Evolutionary conservation across 257 asterid species (phyloP).

Genomic region (Nicotiana sylvestris): DNA sequence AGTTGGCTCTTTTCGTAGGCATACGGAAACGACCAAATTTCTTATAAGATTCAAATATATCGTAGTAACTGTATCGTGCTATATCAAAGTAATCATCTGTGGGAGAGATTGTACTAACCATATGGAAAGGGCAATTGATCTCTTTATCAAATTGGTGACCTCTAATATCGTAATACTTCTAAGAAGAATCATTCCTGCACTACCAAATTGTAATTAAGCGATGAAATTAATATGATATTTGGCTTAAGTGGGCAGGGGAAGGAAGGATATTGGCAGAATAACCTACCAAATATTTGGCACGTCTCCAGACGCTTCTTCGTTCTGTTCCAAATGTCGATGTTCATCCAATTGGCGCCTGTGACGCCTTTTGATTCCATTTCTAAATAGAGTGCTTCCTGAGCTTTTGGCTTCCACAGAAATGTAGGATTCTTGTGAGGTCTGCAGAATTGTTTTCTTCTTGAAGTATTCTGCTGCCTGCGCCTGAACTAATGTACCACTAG

Average conservation of each 20-base stretch:
- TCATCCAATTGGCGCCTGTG: conserved; percentile 49
- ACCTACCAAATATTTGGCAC: conserved; percentile 17
- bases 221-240: neutral
- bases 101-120: neutral
- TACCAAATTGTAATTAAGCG: neutral
- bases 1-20: neutral
- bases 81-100: neutral
- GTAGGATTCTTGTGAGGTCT: conserved; percentile 23
- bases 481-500: conserved; percentile 54
- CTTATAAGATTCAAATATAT: neutral
- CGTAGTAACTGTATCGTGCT: neutral
- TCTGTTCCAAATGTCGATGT: neutral
- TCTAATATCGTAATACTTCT: neutral
- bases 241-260: neutral
- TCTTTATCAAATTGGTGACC: conserved; percentile 1
- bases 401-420: conserved; percentile 25
- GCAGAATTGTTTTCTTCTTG: conserved; percentile 38
- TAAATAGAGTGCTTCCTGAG: conserved; percentile 58
- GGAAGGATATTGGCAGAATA: neutral
- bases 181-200: conserved; percentile 14
- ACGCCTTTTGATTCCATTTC: conserved; percentile 55
- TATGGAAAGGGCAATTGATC: neutral
- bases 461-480: conserved; percentile 60
- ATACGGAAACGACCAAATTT: neutral
- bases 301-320: conserved; percentile 2